Evolutionary conservation across 179 eudicot species (phyloP).

Genomic region (Beta lomatogona): DNA sequence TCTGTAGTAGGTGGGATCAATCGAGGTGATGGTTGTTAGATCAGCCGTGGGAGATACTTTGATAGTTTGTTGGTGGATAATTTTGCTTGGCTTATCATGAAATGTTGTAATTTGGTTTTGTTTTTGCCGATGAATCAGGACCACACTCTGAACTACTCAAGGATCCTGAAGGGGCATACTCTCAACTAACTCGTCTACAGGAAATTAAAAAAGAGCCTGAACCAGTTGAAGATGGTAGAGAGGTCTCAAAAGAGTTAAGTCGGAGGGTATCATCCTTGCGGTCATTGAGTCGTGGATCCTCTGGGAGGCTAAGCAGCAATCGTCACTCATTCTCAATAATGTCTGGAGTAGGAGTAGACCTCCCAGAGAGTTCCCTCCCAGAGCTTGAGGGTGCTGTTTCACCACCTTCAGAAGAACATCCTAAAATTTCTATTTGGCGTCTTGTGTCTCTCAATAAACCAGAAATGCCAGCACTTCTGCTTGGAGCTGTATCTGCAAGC

Average conservation of each 20-base stretch:
- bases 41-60: no score
- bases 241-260: background rate
- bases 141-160: constrained; percentile 22
- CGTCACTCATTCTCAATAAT: constrained; percentile 12
- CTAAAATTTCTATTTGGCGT: constrained; percentile 15
- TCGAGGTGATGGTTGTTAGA: no score
- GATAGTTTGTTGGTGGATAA: no score
- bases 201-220: constrained; percentile 23
- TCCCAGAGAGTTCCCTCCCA: background rate
- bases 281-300: constrained; percentile 26
- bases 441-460: constrained; percentile 26
- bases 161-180: constrained; percentile 27
- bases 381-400: constrained; percentile 2
- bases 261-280: constrained; percentile 14
- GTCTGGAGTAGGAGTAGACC: no score
- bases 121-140: constrained; percentile 8
- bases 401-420: background rate
- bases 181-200: constrained; percentile 20
- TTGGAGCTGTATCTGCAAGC: constrained; percentile 23
- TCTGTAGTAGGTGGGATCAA: no score
- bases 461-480: constrained; percentile 23
- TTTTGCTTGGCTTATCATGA: background rate
- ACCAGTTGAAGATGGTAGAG: background rate
- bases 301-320: constrained; percentile 22
- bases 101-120: background rate